Evolutionary conservation across 148 eudicot species (phyloP), one percentile per base, ranked within the genome.

Genomic region (Pouteria glomerata): DNA sequence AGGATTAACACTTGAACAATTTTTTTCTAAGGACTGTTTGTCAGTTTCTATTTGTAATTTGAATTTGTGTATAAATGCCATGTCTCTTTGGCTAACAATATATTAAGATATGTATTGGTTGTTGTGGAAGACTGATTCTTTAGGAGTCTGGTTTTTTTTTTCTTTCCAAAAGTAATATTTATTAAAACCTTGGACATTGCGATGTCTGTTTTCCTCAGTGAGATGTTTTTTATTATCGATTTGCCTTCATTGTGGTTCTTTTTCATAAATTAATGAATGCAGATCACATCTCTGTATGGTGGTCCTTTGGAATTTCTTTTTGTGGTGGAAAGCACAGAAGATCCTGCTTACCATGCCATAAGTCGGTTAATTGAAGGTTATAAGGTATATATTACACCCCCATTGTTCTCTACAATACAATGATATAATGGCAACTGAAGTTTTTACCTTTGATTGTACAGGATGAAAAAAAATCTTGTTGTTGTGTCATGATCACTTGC

Each of bases 251-350:
- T 34, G 14, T 73, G 15, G 6, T 77, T n/a, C 10, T 58, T 33
- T 67, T 68, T 57, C 42, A 59, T 29, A 23, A 26, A 64, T 80
- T 31, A 45, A 23, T 64, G 23, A 48, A 68, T 82, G 82, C 90
- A 92, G 97, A 86, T 92, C 74, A 92, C 96, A 35, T 81, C 97
- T 68, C 76, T 92, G 45, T 92, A 92, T 74, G 97, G 97, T 51
- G 97, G 97, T 65, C 87, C 91, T 19, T 37, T 90, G 75, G 97
- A 92, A 80, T 92, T 86, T 76, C 85, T 90, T 78, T 92, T 92
- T 85, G 75, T 92, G 68, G 88, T 92, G 74, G 97, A 92, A 57
- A 90, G 96, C 80, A 80, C 85, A 19, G 96, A 88, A 79, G 97
- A 92, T 65, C 96, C 93, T 56, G 97, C 97, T 72, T 92, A 88